Conservation (phyloP, 78 protist genomes). For the slime mould (Dictyostelium discoideum) region DNA sequence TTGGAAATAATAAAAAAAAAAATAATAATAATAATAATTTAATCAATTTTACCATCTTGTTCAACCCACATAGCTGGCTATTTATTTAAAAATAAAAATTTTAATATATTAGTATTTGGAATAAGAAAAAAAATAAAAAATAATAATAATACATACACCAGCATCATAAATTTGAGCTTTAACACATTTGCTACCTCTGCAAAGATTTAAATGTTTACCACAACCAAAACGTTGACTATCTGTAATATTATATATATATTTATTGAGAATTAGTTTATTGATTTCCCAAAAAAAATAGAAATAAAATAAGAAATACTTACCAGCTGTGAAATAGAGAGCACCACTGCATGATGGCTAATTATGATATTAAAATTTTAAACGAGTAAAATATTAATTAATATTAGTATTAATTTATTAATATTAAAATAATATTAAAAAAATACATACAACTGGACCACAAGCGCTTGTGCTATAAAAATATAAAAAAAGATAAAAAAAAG, state of each 20-base stretch:
- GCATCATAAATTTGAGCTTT: slow-evolving; percentile 29
- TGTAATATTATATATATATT: not conserved
- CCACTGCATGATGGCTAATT: slow-evolving; percentile 26
- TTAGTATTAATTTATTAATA: too few relatives aligned
- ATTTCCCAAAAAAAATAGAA: too few relatives aligned
- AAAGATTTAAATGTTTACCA: slow-evolving; percentile 47
- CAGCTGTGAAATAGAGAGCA: slow-evolving; percentile 35
- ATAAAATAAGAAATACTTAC: not conserved
- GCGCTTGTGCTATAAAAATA: not conserved
- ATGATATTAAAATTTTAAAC: too few relatives aligned
- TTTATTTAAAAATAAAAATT: too few relatives aligned
- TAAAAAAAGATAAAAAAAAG: not conserved
- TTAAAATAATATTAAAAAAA: not conserved
- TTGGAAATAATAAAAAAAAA: too few relatives aligned
- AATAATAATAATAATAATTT: too few relatives aligned
- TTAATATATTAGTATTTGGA: not conserved
- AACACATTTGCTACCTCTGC: slow-evolving; percentile 23
- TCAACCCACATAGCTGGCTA: slow-evolving; percentile 66
- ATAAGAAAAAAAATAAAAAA: not conserved
- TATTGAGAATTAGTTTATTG: too few relatives aligned
- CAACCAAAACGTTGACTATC: slow-evolving; percentile 68
- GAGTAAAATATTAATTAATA: too few relatives aligned
- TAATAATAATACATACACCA: not conserved
- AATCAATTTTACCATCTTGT: not conserved
- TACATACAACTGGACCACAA: slow-evolving; percentile 62